Percentiles rank a stretch among this genome's conserved stretches.
These are phyloP conservation scores for Physcomitrellopsis africana DNA, from an alignment of 225 moss, liverwort and hornwort species.

Conservation along the genomic window DNA sequence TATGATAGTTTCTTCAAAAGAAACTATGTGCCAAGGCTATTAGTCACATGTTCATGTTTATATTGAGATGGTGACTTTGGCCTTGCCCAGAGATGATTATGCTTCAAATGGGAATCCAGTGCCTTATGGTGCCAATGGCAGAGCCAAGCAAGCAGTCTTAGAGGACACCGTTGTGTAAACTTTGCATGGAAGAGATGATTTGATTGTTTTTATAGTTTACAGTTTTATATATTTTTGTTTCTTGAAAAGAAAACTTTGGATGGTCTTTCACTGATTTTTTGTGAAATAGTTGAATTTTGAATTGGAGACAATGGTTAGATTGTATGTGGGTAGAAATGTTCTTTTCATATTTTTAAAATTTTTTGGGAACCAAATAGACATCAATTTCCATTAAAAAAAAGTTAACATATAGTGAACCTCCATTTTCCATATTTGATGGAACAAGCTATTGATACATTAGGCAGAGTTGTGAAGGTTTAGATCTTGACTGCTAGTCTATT, in stretches of 20 bases:
- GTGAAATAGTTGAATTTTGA: not conserved
- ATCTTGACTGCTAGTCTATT: not conserved
- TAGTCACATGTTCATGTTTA: too few species aligned
- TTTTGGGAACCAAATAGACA: too few species aligned
- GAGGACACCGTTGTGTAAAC: conserved; percentile 21
- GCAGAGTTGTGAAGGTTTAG: not conserved
- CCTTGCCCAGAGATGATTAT: conserved; percentile 10
- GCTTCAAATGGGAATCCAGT: not conserved
- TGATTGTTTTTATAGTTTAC: too few species aligned
- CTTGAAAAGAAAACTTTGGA: too few species aligned
- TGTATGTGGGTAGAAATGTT: too few species aligned
- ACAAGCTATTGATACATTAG: not conserved
- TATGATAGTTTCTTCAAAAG: too few species aligned
- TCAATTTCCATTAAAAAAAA: too few species aligned
- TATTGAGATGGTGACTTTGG: not conserved
- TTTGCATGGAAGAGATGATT: conserved; percentile 12
- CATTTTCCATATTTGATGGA: too few species aligned
- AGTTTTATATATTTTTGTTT: too few species aligned
- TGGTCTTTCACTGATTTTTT: not conserved
- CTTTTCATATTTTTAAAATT: too few species aligned
- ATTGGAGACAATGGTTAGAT: not conserved
- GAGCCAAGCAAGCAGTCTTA: not conserved
- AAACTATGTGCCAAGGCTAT: too few species aligned
- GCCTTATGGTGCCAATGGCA: conserved; percentile 5
- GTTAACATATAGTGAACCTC: too few species aligned